Conservation (phyloP, 2,329 filamentous ascomycete genomes). For the Sporothrix inflata region DNA sequence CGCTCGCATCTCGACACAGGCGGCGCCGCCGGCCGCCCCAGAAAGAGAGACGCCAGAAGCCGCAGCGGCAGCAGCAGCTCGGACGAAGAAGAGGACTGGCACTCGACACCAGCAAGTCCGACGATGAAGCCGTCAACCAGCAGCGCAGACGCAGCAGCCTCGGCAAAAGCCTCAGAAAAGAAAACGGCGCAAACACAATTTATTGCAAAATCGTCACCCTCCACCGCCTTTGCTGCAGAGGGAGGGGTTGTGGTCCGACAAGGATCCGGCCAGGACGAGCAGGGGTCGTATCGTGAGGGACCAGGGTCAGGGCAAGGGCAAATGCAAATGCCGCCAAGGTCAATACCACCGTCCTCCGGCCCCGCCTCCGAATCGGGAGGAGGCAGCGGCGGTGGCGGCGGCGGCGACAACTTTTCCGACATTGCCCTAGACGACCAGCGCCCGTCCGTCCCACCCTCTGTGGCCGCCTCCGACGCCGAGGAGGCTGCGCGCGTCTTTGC, state of each 20-base stretch:
- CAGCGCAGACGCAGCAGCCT: not conserved
- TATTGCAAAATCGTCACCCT: slow-evolving; percentile 5
- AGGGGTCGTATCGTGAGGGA: not conserved
- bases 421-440: slow-evolving; percentile 5
- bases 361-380: slow-evolving; percentile 15
- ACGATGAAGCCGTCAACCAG: not conserved
- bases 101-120: slow-evolving; percentile 24
- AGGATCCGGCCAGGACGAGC: slow-evolving; percentile 14
- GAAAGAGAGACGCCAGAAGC: not conserved
- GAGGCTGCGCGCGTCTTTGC: slow-evolving; percentile 21
- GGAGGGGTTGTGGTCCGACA: slow-evolving; percentile 21
- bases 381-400: not conserved
- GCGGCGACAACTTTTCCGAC: slow-evolving; percentile 21
- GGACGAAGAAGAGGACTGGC: slow-evolving; percentile 26
- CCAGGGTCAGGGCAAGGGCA: slow-evolving; percentile 5
- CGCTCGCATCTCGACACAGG: slow-evolving; percentile 1
- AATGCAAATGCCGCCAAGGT: not conserved
- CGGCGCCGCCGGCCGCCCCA: not conserved
- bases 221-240: slow-evolving; percentile 17
- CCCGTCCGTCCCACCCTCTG: not conserved
- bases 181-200: not conserved
- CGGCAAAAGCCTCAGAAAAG: not conserved
- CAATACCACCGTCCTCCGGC: slow-evolving; percentile 21
- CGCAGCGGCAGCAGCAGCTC: slow-evolving; percentile 17
- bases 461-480: not conserved